Evolutionary conservation across 2,329 filamentous ascomycete genomes (phyloP).

Genomic region (Neodidymelliopsis sp.): DNA sequence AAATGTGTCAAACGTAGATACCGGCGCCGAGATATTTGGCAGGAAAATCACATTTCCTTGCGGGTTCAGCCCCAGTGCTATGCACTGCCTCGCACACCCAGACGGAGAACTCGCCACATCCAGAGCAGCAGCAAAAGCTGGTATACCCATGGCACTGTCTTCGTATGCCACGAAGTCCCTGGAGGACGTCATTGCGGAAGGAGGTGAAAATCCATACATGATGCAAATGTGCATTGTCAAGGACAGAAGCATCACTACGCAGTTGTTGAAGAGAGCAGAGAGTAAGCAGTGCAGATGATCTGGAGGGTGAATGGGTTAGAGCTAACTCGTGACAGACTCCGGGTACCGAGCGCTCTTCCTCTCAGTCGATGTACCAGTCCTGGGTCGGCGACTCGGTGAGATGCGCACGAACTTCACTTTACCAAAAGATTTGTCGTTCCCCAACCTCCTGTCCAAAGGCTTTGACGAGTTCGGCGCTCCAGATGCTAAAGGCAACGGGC

Average conservation of each 20-base stretch:
- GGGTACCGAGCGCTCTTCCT: slow-evolving; percentile 62
- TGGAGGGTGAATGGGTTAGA: neutral
- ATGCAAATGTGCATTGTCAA: slow-evolving; percentile 64
- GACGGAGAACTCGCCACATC: slow-evolving; percentile 70
- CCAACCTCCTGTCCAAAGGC: slow-evolving; percentile 50
- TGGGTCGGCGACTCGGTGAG: slow-evolving; percentile 63
- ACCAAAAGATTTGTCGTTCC: slow-evolving; percentile 54
- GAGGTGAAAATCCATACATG: slow-evolving; percentile 47
- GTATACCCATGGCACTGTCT: slow-evolving; percentile 69
- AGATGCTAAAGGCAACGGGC: slow-evolving; percentile 25
- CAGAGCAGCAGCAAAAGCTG: slow-evolving; percentile 63
- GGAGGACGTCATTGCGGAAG: slow-evolving; percentile 67
- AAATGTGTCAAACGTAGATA: slow-evolving; percentile 39
- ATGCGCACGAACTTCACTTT: slow-evolving; percentile 61
- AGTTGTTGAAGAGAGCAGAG: slow-evolving; percentile 55
- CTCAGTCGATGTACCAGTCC: slow-evolving; percentile 62
- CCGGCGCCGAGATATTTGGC: slow-evolving; percentile 36
- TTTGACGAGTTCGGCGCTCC: slow-evolving; percentile 25
- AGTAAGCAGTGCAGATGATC: slow-evolving; percentile 39
- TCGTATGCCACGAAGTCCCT: slow-evolving; percentile 63
- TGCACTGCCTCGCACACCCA: slow-evolving; percentile 69
- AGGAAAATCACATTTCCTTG: slow-evolving; percentile 47
- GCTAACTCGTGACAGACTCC: slow-evolving; percentile 8
- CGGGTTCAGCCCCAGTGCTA: slow-evolving; percentile 64
- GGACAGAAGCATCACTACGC: slow-evolving; percentile 54